phyloP scores from a whole-genome alignment of 2,329 filamentous ascomycete genomes.

The Sarocladiaceae sp. region DNA sequence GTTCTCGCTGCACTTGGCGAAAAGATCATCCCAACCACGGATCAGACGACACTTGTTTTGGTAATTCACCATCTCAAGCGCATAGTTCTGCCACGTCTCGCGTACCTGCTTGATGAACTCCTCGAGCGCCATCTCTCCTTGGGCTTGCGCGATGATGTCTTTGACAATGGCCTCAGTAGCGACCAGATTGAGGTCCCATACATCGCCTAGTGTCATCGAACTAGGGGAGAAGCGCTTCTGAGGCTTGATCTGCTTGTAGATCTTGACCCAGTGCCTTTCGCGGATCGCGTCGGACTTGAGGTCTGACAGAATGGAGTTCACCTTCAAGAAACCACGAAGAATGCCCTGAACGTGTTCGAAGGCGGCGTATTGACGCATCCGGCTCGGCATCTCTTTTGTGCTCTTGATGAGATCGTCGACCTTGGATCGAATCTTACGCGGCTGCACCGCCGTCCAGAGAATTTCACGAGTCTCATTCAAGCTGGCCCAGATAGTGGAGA shows the following conservation, averaged over 20 bases:
- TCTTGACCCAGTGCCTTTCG: constrained; percentile 95
- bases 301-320: constrained; percentile 80
- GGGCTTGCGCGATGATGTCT: constrained; percentile 90
- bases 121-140: constrained; percentile 96
- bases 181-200: constrained; percentile 92
- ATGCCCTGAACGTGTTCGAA: constrained; percentile 97
- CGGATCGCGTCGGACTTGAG: constrained; percentile 95
- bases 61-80: constrained; percentile 90
- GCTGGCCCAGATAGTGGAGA: constrained; percentile 95
- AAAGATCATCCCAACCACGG: constrained; percentile 95
- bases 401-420: constrained; percentile 93
- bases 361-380: constrained; percentile 99
- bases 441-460: constrained; percentile 92
- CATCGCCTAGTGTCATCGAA: constrained; percentile 94
- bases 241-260: constrained; percentile 92
- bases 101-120: constrained; percentile 95
- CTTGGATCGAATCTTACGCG: constrained; percentile 81
- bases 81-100: constrained; percentile 94
- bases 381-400: constrained; percentile 98
- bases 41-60: constrained; percentile 98
- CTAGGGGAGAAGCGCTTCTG: constrained; percentile 90
- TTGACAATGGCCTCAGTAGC: constrained; percentile 82
- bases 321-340: constrained; percentile 80
- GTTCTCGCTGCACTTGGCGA: constrained; percentile 97
- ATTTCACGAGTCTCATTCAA: constrained; percentile 89